Base-by-base conservation (phyloP, 1,284 basidiomycete species). In the Phenoliferia sp. region DNA sequence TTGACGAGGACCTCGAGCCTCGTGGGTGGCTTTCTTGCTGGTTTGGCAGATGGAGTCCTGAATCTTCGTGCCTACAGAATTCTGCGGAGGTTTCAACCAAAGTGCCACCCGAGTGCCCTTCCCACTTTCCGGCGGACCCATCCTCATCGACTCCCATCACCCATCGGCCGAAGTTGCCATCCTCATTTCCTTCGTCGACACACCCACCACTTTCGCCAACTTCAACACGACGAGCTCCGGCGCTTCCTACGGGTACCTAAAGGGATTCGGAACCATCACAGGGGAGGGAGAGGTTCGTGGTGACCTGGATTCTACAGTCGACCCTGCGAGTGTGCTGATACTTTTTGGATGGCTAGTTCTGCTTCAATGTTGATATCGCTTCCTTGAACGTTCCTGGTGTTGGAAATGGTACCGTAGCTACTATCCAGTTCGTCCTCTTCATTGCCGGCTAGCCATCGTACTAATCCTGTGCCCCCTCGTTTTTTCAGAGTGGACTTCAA, bases 131-230 rank as follows among this genome's bases (percentile, higher is more conserved):
- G 81, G 81, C 35, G 84, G 84, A 17, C 73, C 79, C 72, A 81
- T 87, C 74, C 80, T 80, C 6, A 75, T 88, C 70, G 83, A 83
- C 75, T 85, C 84, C n/a, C 84, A 86, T 73, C 87, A 88, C 74
- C 79, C 83, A 0, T 69, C 75, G 12, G 87, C 86, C 15, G 64
- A 74, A 84, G 87, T 85, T 57, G 84, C 82, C 28, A 81, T 86
- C 35, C 70, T 84, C 17, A 73, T 90, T 62, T 85, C 88, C 1
- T 85, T 85, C 33, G 78, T 79, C 35, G 17, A 79, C 10, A 80
- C 88, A 76, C 86, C 89, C 10, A 83, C 83, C 0, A 81, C 81
- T 0, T 86, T 87, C 75, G 66, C 79, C 70, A 82, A 87, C 75
- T 92, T 90, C 80, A 82, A 81, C 54, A 81, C 81, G 36, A 81